A percentile compares a stretch with the other conserved stretches of the same genome.
phyloP scores from a whole-genome alignment of 2,329 filamentous ascomycete species.

The Neurospora crassa region DNA sequence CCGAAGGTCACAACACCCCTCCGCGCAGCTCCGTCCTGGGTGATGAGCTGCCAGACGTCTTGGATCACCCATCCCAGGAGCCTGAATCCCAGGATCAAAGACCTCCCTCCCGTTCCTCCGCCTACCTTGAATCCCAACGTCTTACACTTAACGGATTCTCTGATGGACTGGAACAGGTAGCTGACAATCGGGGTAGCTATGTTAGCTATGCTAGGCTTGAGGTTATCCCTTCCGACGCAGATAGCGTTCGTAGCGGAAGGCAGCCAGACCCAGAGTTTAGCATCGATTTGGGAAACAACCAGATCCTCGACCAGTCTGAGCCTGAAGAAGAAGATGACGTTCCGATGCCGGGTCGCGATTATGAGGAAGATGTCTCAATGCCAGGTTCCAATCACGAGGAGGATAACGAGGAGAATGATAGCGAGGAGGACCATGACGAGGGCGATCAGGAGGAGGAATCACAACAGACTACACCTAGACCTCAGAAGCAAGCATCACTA shows the following conservation, averaged over 20 bases:
- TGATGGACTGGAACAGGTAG: slow-evolving; percentile 8
- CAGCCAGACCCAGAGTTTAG: slow-evolving; percentile 37
- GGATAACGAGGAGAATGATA: neutral
- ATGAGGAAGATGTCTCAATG: neutral
- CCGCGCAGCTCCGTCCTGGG: neutral
- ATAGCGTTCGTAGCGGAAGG: slow-evolving; percentile 37
- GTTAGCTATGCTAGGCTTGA: slow-evolving; percentile 23
- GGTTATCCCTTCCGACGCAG: slow-evolving; percentile 26
- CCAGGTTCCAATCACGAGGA: too few species aligned
- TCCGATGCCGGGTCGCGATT: neutral
- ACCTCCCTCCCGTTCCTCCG: neutral
- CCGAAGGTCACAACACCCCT: neutral
- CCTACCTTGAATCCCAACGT: slow-evolving; percentile 13
- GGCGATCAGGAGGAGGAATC: neutral
- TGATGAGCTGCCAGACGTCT: neutral
- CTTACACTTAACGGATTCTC: slow-evolving; percentile 16
- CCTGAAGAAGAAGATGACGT: neutral
- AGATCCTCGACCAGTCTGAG: slow-evolving; percentile 15
- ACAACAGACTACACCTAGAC: neutral
- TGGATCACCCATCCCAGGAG: neutral
- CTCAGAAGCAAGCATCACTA: neutral
- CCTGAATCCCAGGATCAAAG: slow-evolving; percentile 6
- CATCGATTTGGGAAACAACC: slow-evolving; percentile 25
- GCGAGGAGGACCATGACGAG: neutral
- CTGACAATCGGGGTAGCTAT: slow-evolving; percentile 8